These are phyloP conservation scores for Epichloe gansuensis DNA, from an alignment of 2,329 filamentous ascomycete genomes.

Conservation along the genomic window DNA sequence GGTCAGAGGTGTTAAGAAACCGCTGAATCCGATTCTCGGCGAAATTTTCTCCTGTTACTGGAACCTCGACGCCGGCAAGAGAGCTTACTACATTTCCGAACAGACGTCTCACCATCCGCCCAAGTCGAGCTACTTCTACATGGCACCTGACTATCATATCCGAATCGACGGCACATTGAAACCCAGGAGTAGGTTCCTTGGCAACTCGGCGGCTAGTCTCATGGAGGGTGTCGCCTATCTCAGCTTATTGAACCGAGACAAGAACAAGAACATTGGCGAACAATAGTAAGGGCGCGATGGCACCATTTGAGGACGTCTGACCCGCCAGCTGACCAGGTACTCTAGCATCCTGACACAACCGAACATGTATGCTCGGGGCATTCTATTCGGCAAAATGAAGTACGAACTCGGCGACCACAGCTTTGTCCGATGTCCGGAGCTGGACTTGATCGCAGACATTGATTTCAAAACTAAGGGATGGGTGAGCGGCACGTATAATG, in stretches of 20 bases:
- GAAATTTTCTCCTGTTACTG: slow-evolving; percentile 94
- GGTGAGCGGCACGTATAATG: slow-evolving; percentile 92
- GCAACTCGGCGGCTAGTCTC: slow-evolving; percentile 92
- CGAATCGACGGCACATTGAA: slow-evolving; percentile 93
- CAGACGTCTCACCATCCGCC: slow-evolving; percentile 97
- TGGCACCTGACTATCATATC: slow-evolving; percentile 86
- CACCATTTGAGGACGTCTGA: not conserved
- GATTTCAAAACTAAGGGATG: slow-evolving; percentile 99
- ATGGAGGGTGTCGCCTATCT: slow-evolving; percentile 95
- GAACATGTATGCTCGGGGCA: slow-evolving; percentile 97
- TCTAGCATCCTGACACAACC: slow-evolving; percentile 80
- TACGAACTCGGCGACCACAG: slow-evolving; percentile 97
- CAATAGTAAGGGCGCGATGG: slow-evolving; percentile 59
- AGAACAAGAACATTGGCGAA: slow-evolving; percentile 54
- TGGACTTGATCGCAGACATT: slow-evolving; percentile 75
- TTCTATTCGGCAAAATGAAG: slow-evolving; percentile 98
- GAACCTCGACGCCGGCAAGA: slow-evolving; percentile 74
- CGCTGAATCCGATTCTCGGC: slow-evolving; percentile 88
- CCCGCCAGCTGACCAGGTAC: slow-evolving; percentile 2
- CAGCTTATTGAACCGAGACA: slow-evolving; percentile 65
- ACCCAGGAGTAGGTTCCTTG: slow-evolving; percentile 85
- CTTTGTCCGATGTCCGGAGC: slow-evolving; percentile 80
- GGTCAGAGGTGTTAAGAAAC: slow-evolving; percentile 87
- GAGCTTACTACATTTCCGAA: slow-evolving; percentile 91
- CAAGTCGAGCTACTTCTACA: slow-evolving; percentile 98